Evolutionary conservation across 208 protist species (phyloP).

Genomic region (Tritrichomonas foetus): DNA sequence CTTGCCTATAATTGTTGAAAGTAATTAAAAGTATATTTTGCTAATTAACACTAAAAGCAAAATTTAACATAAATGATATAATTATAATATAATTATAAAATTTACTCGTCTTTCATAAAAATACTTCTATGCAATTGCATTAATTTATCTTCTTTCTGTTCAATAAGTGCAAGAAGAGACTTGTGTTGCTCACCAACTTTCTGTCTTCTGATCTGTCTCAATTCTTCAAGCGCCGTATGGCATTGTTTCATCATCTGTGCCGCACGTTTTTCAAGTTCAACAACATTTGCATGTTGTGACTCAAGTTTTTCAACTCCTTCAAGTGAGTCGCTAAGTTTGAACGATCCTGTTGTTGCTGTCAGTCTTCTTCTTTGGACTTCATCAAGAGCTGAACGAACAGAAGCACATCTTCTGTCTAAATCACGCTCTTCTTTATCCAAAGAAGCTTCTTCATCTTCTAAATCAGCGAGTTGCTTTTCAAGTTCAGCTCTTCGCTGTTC

Average conservation of each 20-base stretch:
- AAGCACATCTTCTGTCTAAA: neutral
- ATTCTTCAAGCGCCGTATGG: neutral
- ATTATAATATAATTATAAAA: neutral
- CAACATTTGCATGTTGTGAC: neutral
- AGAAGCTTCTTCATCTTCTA: neutral
- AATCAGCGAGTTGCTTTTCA: neutral
- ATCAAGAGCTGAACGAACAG: neutral
- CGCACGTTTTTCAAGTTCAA: neutral
- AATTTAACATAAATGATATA: neutral
- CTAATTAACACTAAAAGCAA: too few relatives aligned
- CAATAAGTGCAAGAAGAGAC: neutral
- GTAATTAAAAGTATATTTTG: too few relatives aligned
- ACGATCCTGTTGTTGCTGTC: neutral
- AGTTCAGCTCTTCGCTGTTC: neutral
- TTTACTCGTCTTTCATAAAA: neutral
- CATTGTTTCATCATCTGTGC: constrained; percentile 2
- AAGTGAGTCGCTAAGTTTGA: neutral
- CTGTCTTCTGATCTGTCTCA: neutral
- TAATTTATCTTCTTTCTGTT: constrained; percentile 23
- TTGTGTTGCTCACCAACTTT: constrained; percentile 7
- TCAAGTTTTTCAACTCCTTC: neutral
- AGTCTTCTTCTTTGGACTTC: neutral
- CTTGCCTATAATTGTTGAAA: too few relatives aligned
- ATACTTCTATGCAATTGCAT: neutral
- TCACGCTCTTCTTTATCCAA: constrained; percentile 23